Evolutionary conservation across 768 basidiomycete genomes (phyloP).

Genomic region (Podaxis carcinomalis): DNA sequence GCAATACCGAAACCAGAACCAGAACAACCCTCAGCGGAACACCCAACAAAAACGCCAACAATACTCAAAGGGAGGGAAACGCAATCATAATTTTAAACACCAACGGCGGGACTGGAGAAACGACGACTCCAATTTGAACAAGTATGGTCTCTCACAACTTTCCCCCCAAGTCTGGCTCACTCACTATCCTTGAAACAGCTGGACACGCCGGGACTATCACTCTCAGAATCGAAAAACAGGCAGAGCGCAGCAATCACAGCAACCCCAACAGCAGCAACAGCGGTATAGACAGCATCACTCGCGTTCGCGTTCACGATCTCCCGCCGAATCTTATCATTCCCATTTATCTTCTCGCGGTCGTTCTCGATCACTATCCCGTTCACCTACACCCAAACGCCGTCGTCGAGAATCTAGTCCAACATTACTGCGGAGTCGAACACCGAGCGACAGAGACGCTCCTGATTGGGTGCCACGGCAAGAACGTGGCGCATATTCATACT

Average conservation of each 20-base stretch:
- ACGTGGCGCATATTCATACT: constrained; percentile 27
- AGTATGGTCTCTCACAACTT: constrained; percentile 42
- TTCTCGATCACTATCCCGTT: constrained; percentile 56
- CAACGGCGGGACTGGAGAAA: constrained; percentile 46
- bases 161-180: constrained; percentile 6
- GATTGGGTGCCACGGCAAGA: constrained; percentile 25
- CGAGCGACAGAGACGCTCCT: constrained; percentile 40
- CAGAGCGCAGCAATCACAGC: constrained; percentile 26
- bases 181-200: constrained; percentile 35
- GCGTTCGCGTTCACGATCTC: constrained; percentile 59
- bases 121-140: constrained; percentile 70
- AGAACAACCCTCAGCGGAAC: constrained; percentile 17
- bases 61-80: constrained; percentile 35
- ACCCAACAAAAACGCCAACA: constrained; percentile 31
- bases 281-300: constrained; percentile 50
- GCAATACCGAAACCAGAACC: constrained; percentile 16
- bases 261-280: constrained; percentile 33
- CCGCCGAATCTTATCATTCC: constrained; percentile 62
- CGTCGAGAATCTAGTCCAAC: constrained; percentile 49
- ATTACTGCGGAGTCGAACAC: constrained; percentile 40
- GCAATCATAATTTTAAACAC: constrained; percentile 29
- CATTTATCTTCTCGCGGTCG: constrained; percentile 60
- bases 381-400: constrained; percentile 53
- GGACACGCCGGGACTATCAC: constrained; percentile 58
- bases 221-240: constrained; percentile 33